These are phyloP conservation scores for Canariomyces notabilis DNA, from an alignment of 2,329 filamentous ascomycete genomes.

Conservation along the genomic window DNA sequence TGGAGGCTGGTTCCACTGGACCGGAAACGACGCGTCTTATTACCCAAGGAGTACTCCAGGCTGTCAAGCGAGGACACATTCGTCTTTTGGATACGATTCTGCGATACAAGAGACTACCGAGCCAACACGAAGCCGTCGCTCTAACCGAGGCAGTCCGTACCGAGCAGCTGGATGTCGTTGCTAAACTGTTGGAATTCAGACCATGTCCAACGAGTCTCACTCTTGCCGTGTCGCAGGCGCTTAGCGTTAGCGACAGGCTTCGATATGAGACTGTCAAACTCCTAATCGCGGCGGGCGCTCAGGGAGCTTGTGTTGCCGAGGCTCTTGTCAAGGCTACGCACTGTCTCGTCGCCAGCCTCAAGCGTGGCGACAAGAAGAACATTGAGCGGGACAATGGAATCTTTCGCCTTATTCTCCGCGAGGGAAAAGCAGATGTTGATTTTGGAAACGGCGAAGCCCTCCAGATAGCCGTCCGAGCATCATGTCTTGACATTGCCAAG, in stretches of 20 bases:
- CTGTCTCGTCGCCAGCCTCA: slow-evolving; percentile 12
- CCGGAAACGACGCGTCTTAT: slow-evolving; percentile 22
- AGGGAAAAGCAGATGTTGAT: slow-evolving; percentile 25
- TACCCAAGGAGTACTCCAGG: slow-evolving; percentile 23
- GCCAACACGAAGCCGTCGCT: slow-evolving; percentile 22
- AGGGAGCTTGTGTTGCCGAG: slow-evolving; percentile 19
- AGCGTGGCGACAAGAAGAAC: slow-evolving; percentile 10
- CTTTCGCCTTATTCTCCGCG: slow-evolving; percentile 22
- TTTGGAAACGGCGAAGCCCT: slow-evolving; percentile 23
- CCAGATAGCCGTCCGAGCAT: slow-evolving; percentile 21
- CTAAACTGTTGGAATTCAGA: slow-evolving; percentile 21
- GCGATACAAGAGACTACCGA: slow-evolving; percentile 14
- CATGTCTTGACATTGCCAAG: slow-evolving; percentile 18
- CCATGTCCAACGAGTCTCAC: slow-evolving; percentile 21
- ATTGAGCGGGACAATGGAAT: slow-evolving; percentile 20
- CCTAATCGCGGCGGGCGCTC: slow-evolving; percentile 22
- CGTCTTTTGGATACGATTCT: slow-evolving; percentile 23
- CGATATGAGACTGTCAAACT: slow-evolving; percentile 18
- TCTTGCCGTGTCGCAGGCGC: slow-evolving; percentile 19
- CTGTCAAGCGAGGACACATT: slow-evolving; percentile 16
- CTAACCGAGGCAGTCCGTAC: slow-evolving; percentile 24
- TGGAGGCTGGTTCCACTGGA: slow-evolving; percentile 22
- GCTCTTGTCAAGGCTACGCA: slow-evolving; percentile 22
- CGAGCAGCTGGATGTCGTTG: slow-evolving; percentile 18
- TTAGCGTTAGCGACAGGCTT: slow-evolving; percentile 14